Conservation (phyloP, 805 yeast species). For the Debaryomyces maramus region DNA sequence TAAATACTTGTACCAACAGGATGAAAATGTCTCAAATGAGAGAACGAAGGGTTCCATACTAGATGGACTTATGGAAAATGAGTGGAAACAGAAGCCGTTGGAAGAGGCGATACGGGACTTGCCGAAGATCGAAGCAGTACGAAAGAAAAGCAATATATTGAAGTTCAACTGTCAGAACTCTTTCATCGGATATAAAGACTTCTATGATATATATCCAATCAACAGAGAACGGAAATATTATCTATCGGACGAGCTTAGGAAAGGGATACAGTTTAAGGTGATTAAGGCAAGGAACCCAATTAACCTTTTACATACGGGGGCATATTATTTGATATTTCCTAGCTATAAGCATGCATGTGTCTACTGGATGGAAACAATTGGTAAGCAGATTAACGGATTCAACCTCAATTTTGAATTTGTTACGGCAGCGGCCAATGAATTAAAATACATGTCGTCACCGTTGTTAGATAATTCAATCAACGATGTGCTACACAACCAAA, state of each 20-base stretch:
- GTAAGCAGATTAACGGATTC: constrained; percentile 52
- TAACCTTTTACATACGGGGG: constrained; percentile 44
- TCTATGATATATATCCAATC: constrained; percentile 38
- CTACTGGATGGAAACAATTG: constrained; percentile 50
- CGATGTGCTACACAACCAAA: constrained; percentile 2
- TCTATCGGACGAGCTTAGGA: constrained; percentile 18
- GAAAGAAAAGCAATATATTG: constrained; percentile 31
- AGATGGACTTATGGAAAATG: constrained; percentile 29
- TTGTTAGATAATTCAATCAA: constrained; percentile 14
- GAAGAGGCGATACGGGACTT: constrained; percentile 25
- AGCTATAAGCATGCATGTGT: constrained; percentile 48
- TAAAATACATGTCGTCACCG: constrained; percentile 33
- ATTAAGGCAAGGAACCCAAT: constrained; percentile 51
- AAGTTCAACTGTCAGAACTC: constrained; percentile 39
- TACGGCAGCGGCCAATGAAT: constrained; percentile 21
- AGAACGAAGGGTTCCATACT: constrained; percentile 18
- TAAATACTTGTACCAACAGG: constrained; percentile 25
- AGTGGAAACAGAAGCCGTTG: constrained; percentile 32
- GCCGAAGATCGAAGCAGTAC: constrained; percentile 7
- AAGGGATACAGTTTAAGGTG: constrained; percentile 37
- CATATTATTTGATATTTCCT: constrained; percentile 55
- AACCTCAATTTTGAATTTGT: constrained; percentile 48
- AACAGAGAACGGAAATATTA: constrained; percentile 29
- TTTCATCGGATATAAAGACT: constrained; percentile 38
- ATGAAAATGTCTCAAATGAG: constrained; percentile 1